These are phyloP conservation scores for Kuraishia molischiana DNA, from an alignment of 805 yeast genomes.

Conservation along the genomic window DNA sequence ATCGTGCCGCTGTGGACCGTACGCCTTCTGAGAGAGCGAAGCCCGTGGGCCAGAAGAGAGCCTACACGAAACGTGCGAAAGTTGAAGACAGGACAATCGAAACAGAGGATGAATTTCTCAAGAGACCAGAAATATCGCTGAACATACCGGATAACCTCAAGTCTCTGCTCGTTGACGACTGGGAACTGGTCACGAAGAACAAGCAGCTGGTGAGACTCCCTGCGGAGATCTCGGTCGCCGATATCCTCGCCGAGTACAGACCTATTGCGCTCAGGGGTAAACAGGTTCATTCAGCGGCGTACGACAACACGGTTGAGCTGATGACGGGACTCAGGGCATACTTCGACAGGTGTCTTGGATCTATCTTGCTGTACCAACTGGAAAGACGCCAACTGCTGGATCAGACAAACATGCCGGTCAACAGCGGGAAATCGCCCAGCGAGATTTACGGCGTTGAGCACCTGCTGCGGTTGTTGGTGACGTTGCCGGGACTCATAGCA, in stretches of 20 bases:
- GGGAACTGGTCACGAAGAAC: constrained; percentile 86
- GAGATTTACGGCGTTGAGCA: constrained; percentile 76
- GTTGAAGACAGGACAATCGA: constrained; percentile 5
- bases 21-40: neutral
- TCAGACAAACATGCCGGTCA: constrained; percentile 26
- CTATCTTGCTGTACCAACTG: constrained; percentile 60
- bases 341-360: constrained; percentile 66
- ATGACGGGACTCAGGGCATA: constrained; percentile 58
- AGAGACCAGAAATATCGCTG: constrained; percentile 40
- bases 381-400: constrained; percentile 68
- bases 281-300: constrained; percentile 32
- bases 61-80: neutral
- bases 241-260: constrained; percentile 43
- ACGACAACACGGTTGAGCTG: constrained; percentile 57
- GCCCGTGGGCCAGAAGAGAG: neutral
- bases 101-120: constrained; percentile 20
- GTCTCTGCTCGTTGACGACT: constrained; percentile 73
- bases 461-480: constrained; percentile 62
- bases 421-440: constrained; percentile 21
- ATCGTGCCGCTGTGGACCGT: too few relatives aligned
- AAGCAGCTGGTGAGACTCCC: constrained; percentile 65
- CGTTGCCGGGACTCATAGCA: constrained; percentile 76
- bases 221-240: constrained; percentile 37
- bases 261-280: constrained; percentile 26
- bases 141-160: constrained; percentile 60